Conservation (phyloP, 768 basidiomycete genomes). For the Sporobolomyces pararoseus region DNA sequence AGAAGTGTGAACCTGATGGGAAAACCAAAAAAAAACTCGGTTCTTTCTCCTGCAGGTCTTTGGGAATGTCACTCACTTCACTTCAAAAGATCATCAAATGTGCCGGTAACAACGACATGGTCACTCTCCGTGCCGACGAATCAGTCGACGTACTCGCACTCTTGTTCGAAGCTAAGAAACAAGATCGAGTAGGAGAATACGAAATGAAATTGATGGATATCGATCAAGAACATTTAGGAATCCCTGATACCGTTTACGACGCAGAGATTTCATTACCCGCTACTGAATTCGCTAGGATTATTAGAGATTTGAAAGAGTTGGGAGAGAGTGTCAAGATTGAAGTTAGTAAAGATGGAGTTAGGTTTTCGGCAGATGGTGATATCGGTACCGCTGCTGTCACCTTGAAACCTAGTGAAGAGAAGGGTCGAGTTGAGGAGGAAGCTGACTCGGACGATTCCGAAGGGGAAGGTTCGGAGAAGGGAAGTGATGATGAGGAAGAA, state of each 20-base stretch:
- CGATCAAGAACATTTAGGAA: slow-evolving; percentile 86
- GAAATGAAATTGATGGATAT: slow-evolving; percentile 99
- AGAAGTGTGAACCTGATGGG: neutral
- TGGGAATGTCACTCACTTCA: slow-evolving; percentile 79
- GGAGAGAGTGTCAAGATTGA: slow-evolving; percentile 95
- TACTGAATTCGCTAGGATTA: slow-evolving; percentile 82
- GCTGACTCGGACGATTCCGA: slow-evolving; percentile 28
- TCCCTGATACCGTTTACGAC: slow-evolving; percentile 97
- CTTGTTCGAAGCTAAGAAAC: slow-evolving; percentile 81
- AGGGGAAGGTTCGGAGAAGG: slow-evolving; percentile 45
- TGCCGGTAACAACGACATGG: slow-evolving; percentile 90
- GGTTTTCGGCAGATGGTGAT: slow-evolving; percentile 90
- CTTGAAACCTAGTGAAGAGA: slow-evolving; percentile 60
- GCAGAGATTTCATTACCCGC: slow-evolving; percentile 83
- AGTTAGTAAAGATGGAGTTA: slow-evolving; percentile 88
- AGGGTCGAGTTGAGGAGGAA: slow-evolving; percentile 30
- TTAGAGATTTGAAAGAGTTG: slow-evolving; percentile 79
- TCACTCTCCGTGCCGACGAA: slow-evolving; percentile 84
- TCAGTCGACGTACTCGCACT: slow-evolving; percentile 83
- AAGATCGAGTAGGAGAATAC: slow-evolving; percentile 92
- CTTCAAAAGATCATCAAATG: slow-evolving; percentile 95
- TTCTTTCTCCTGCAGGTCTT: slow-evolving; percentile 51
- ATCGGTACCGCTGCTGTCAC: slow-evolving; percentile 84
- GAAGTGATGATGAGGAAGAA: slow-evolving; percentile 33
- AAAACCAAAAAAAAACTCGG: neutral